phyloP scores from a whole-genome alignment of 1,139 yeast species.

The Candida tropicalis region DNA sequence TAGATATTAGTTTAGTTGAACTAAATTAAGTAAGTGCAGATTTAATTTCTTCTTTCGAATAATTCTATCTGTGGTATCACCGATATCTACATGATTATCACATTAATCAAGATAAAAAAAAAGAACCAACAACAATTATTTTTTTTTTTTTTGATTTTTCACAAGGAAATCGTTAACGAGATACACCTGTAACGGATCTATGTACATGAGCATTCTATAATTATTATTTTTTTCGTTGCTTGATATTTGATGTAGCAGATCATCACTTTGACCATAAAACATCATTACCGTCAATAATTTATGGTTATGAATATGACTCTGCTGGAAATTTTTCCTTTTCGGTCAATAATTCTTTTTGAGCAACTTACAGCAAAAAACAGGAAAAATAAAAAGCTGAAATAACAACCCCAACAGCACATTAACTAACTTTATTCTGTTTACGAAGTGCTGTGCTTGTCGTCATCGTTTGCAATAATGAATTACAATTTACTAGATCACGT shows the following conservation, averaged over 20 bases:
- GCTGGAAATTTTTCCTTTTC: no score
- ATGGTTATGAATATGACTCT: slow-evolving; percentile 4
- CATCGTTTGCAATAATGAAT: no score
- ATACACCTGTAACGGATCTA: background rate
- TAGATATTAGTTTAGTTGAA: background rate
- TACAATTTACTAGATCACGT: no score
- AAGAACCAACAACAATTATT: no score
- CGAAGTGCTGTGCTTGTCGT: no score
- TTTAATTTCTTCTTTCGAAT: background rate
- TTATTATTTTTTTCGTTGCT: background rate
- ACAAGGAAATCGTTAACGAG: background rate
- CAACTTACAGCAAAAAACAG: no score
- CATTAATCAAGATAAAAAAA: background rate
- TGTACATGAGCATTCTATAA: background rate
- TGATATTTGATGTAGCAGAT: background rate
- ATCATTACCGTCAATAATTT: background rate
- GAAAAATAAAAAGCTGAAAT: no score
- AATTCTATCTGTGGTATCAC: no score
- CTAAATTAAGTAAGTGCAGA: background rate
- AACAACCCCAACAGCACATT: slow-evolving; percentile 1
- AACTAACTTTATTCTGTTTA: background rate
- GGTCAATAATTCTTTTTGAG: no score
- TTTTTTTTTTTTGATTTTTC: no score
- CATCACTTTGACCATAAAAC: background rate
- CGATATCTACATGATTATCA: background rate